Evolutionary conservation across 441 rosid species (phyloP).

Genomic region (Populus hybrid): DNA sequence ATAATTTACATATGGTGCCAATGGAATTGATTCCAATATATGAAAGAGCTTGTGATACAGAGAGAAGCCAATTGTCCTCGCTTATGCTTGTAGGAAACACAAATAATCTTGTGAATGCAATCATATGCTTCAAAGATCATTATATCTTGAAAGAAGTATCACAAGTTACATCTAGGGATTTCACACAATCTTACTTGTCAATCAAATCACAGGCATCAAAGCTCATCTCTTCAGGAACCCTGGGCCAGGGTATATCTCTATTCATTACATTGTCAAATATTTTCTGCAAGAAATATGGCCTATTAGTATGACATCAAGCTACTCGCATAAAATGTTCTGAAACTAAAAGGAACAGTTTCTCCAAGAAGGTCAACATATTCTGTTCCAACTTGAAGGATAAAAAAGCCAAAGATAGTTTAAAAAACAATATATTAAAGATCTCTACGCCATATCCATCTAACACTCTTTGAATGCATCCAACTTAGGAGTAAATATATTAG

Average conservation of each 20-base stretch:
- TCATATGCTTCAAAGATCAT: background rate
- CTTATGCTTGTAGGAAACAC: background rate
- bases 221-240: conserved; percentile 75
- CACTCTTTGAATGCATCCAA: background rate
- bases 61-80: background rate
- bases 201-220: conserved; percentile 77
- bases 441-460: background rate
- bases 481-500: background rate
- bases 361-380: background rate
- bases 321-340: conserved; percentile 1
- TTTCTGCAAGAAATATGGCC: conserved; percentile 50
- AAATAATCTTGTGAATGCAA: background rate
- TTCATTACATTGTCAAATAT: conserved; percentile 95
- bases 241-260: conserved; percentile 96
- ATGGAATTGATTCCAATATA: background rate
- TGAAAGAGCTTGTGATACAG: background rate
- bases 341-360: background rate
- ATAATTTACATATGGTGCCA: background rate
- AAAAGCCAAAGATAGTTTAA: background rate
- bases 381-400: background rate
- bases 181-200: conserved; percentile 61
- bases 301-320: conserved; percentile 7
- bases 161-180: conserved; percentile 4
- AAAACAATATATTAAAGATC: background rate
- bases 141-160: background rate